These are phyloP conservation scores for Fraxinus baroniana DNA, from an alignment of 305 asterid genomes.

Conservation along the genomic window DNA sequence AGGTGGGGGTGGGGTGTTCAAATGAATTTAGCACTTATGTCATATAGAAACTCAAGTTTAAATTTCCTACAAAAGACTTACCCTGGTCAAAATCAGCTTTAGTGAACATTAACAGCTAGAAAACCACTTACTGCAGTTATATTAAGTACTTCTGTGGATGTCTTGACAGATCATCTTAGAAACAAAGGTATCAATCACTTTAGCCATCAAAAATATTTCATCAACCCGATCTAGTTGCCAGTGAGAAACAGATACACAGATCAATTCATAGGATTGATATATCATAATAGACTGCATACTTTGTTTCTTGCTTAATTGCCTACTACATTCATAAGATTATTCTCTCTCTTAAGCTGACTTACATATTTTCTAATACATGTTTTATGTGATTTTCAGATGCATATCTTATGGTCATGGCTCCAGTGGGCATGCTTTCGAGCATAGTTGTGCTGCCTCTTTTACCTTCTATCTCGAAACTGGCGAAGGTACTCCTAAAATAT, in stretches of 20 bases:
- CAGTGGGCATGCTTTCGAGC: slow-evolving; percentile 50
- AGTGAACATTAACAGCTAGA: neutral
- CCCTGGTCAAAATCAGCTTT: neutral
- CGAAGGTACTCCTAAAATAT: slow-evolving; percentile 33
- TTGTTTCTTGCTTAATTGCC: neutral
- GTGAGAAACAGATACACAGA: neutral
- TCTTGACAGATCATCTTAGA: neutral
- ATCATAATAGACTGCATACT: neutral
- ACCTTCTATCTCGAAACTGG: slow-evolving; percentile 40
- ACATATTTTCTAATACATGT: neutral
- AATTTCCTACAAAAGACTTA: neutral
- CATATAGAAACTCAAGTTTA: neutral
- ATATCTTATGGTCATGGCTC: slow-evolving; percentile 50
- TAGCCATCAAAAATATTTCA: neutral
- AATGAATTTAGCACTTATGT: neutral
- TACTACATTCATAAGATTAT: neutral
- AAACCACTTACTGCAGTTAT: neutral
- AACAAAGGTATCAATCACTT: neutral
- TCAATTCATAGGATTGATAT: neutral
- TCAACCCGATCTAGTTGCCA: neutral
- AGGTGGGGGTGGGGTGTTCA: neutral
- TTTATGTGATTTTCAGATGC: slow-evolving; percentile 35
- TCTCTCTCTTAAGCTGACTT: slow-evolving; percentile 2
- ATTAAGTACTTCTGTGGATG: neutral
- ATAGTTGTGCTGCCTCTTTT: slow-evolving; percentile 43